phyloP scores from a whole-genome alignment of 441 rosid genomes.

The Gossypium gossypioides region DNA sequence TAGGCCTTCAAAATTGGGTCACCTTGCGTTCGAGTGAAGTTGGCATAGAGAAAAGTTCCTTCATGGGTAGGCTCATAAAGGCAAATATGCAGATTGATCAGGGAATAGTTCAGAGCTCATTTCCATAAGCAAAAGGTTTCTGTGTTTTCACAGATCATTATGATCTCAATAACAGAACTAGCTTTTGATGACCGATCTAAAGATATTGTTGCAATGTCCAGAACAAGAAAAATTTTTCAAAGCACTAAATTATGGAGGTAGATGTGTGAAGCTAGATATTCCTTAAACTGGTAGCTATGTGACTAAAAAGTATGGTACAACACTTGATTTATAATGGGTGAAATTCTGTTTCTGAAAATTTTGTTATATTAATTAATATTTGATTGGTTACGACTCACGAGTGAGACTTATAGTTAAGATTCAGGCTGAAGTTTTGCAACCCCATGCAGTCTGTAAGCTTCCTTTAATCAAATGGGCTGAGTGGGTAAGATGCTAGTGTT shows the following conservation, averaged over 20 bases:
- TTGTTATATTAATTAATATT: background rate
- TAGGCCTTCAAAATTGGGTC: background rate
- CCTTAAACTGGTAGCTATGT: background rate
- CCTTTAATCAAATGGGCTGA: background rate
- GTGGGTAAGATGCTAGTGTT: slow-evolving; percentile 6
- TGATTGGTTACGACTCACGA: background rate
- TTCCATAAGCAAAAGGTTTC: background rate
- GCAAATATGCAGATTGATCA: background rate
- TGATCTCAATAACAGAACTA: background rate
- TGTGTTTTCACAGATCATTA: background rate
- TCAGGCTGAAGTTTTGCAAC: background rate
- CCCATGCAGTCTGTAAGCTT: background rate
- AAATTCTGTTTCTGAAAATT: background rate
- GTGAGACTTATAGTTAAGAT: background rate
- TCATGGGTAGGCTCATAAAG: background rate
- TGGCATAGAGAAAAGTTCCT: background rate
- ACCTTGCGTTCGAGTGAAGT: background rate
- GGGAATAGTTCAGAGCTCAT: background rate
- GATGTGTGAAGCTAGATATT: background rate
- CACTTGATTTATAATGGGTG: background rate
- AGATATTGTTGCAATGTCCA: background rate
- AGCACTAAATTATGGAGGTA: background rate
- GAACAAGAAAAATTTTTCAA: background rate
- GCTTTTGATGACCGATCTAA: background rate
- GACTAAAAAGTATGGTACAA: background rate